phyloP scores from a whole-genome alignment of 805 yeast genomes.

The Ogataea kodamae region DNA sequence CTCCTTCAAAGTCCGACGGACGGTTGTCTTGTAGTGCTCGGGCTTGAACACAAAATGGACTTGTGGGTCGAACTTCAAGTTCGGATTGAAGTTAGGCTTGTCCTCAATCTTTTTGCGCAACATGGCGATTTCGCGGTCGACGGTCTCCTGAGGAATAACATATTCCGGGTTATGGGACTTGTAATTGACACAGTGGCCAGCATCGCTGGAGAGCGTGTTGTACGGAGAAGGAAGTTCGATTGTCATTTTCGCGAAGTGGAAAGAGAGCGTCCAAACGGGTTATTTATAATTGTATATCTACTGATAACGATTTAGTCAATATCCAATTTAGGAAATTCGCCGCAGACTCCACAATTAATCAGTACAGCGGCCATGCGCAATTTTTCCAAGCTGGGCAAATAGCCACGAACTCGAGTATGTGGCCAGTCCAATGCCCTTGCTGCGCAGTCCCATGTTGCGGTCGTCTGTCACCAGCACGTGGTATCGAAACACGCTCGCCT shows the following conservation, averaged over 20 bases:
- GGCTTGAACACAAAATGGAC: slow-evolving; percentile 36
- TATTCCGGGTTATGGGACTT: slow-evolving; percentile 19
- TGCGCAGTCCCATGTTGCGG: slow-evolving; percentile 64
- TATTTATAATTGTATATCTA: slow-evolving; percentile 2
- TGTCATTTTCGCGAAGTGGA: slow-evolving; percentile 9
- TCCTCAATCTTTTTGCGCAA: slow-evolving; percentile 20
- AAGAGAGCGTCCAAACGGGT: not conserved
- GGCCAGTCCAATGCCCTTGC: slow-evolving; percentile 52
- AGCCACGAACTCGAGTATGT: slow-evolving; percentile 61
- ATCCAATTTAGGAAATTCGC: slow-evolving; percentile 8
- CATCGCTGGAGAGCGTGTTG: slow-evolving; percentile 20
- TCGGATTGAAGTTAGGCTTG: slow-evolving; percentile 28
- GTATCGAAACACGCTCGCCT: slow-evolving; percentile 47
- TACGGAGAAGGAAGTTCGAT: slow-evolving; percentile 15
- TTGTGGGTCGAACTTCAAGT: slow-evolving; percentile 35
- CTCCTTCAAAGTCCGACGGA: slow-evolving; percentile 36
- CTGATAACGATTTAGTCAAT: slow-evolving; percentile 5
- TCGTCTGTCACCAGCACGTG: slow-evolving; percentile 72
- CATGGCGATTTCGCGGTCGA: slow-evolving; percentile 22
- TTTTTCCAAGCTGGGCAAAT: slow-evolving; percentile 46
- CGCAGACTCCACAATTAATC: no score
- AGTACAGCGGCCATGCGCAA: slow-evolving; percentile 48
- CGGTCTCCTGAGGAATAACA: slow-evolving; percentile 24
- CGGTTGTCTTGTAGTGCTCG: slow-evolving; percentile 35
- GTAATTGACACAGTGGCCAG: slow-evolving; percentile 21